Percentiles rank a stretch among this genome's conserved stretches.
Conservation (phyloP, 164 flowering plant genomes). For the Kalanchoe fedtschenkoi region DNA sequence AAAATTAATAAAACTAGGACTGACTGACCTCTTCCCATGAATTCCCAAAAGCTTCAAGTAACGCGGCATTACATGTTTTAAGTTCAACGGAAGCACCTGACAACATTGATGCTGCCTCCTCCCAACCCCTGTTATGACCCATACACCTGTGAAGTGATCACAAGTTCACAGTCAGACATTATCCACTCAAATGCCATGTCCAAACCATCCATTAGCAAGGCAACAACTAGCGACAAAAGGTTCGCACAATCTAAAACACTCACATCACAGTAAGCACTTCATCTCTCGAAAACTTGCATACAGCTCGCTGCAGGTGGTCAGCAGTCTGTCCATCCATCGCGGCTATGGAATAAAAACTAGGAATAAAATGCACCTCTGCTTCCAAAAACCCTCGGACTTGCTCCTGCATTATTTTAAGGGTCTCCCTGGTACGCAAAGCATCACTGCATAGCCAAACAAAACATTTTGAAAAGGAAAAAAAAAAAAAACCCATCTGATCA, state of each 20-base stretch:
- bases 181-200: not conserved
- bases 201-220: not conserved
- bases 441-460: constrained; percentile 36
- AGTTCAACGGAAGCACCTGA: constrained; percentile 64
- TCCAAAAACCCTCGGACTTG: constrained; percentile 49
- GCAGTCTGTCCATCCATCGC: constrained; percentile 99
- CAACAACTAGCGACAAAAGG: not conserved
- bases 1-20: not conserved
- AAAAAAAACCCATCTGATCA: not conserved
- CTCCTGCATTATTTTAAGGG: constrained; percentile 77
- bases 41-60: constrained; percentile 73
- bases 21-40: constrained; percentile 83
- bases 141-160: constrained; percentile 55
- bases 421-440: constrained; percentile 68
- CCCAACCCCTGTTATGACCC: constrained; percentile 99
- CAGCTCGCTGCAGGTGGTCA: constrained; percentile 62
- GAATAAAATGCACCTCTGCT: constrained; percentile 66
- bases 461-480: not conserved
- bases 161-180: not conserved
- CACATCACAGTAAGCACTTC: constrained; percentile 73
- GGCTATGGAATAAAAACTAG: constrained; percentile 90
- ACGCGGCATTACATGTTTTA: constrained; percentile 90
- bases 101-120: constrained; percentile 89
- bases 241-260: constrained; percentile 15
- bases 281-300: constrained; percentile 61